phyloP scores from a whole-genome alignment of 2,329 filamentous ascomycete species.

The Podosphaera aphanis region DNA sequence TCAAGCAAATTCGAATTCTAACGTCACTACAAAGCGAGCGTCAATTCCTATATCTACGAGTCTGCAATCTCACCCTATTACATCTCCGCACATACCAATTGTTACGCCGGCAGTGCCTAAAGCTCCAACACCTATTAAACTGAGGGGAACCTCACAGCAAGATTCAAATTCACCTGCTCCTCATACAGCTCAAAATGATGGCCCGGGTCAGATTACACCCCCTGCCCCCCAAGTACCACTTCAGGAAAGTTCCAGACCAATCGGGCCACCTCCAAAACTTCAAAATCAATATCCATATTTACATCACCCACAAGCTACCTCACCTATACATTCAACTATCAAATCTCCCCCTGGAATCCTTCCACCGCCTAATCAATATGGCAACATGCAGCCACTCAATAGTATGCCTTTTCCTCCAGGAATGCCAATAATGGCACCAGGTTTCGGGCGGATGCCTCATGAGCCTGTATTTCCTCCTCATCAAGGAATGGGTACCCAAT shows the following conservation, averaged over 20 bases:
- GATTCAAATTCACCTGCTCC: conserved; percentile 44
- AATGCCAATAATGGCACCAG: conserved; percentile 19
- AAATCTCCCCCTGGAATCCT: conserved; percentile 32
- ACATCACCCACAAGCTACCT: conserved; percentile 37
- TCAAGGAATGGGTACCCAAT: conserved; percentile 28
- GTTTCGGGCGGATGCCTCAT: conserved; percentile 21
- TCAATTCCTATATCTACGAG: conserved; percentile 28
- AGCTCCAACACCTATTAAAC: conserved; percentile 53
- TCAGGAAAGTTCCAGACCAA: conserved; percentile 40
- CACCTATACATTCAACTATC: conserved; percentile 33
- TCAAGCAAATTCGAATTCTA: conserved; percentile 18
- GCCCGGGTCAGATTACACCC: conserved; percentile 31
- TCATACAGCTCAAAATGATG: conserved; percentile 39
- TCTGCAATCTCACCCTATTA: conserved; percentile 35
- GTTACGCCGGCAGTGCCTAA: conserved; percentile 68
- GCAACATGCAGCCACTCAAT: conserved; percentile 27
- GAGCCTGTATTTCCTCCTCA: conserved; percentile 28
- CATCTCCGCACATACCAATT: conserved; percentile 58
- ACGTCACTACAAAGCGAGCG: conserved; percentile 19
- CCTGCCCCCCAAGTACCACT: conserved; percentile 38
- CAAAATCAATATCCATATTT: conserved; percentile 25
- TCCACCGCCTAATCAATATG: conserved; percentile 20
- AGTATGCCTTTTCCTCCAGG: conserved; percentile 29
- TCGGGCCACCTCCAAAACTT: conserved; percentile 36
- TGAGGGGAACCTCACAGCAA: conserved; percentile 49